Evolutionary conservation across 345 rosid genomes (phyloP).

Genomic region (Gynandropsis gynandra): DNA sequence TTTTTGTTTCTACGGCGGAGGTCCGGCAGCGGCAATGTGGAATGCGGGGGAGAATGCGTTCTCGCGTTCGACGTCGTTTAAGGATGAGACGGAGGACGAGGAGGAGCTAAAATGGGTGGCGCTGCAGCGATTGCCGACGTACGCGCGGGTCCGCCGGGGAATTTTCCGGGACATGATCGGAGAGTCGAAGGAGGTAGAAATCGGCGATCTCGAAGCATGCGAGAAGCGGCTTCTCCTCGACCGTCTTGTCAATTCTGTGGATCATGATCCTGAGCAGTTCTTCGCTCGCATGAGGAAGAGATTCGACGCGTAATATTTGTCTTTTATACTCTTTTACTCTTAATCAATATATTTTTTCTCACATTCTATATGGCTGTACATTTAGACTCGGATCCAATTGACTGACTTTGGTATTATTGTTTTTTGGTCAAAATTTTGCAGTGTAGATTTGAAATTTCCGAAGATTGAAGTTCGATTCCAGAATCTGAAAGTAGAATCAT

Average conservation of each 20-base stretch:
- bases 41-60: slow-evolving; percentile 70
- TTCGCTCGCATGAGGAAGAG: slow-evolving; percentile 71
- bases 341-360: too few relatives aligned
- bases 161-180: slow-evolving; percentile 68
- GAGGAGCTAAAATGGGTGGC: slow-evolving; percentile 94
- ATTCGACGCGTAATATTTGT: slow-evolving; percentile 58
- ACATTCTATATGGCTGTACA: too few relatives aligned
- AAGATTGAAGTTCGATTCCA: slow-evolving; percentile 85
- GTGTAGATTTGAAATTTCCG: slow-evolving; percentile 84
- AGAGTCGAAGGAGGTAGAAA: slow-evolving; percentile 55
- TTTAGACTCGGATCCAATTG: neutral
- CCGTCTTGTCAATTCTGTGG: slow-evolving; percentile 61
- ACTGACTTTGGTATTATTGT: neutral
- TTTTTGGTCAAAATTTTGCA: slow-evolving; percentile 25
- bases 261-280: slow-evolving; percentile 80
- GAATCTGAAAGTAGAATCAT: slow-evolving; percentile 70
- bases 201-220: slow-evolving; percentile 53
- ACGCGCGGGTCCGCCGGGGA: slow-evolving; percentile 60
- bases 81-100: slow-evolving; percentile 56
- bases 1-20: neutral
- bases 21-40: slow-evolving; percentile 45
- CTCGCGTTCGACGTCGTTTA: slow-evolving; percentile 55
- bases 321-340: neutral
- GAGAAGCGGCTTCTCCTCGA: slow-evolving; percentile 73
- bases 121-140: slow-evolving; percentile 81